Percentiles rank a stretch among this genome's conserved stretches.
Evolutionary conservation across 2,329 filamentous ascomycete species (phyloP).

Genomic region (Fusarium fracticaudum): DNA sequence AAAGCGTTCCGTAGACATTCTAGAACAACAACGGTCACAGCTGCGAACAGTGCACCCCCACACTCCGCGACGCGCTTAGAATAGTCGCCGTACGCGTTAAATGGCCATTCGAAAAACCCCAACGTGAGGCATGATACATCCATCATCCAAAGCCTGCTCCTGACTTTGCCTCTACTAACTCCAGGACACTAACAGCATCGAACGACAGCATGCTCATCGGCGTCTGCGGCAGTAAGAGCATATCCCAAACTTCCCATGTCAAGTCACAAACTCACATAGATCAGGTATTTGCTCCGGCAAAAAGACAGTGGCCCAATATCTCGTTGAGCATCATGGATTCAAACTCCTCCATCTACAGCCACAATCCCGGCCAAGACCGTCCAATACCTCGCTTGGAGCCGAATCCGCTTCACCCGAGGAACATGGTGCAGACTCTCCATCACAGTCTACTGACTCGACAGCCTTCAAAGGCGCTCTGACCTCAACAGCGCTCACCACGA

Average conservation of each 20-base stretch:
- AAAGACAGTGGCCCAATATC: slow-evolving; percentile 86
- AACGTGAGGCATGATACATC: neutral
- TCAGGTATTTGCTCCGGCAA: slow-evolving; percentile 94
- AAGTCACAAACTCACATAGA: slow-evolving; percentile 16
- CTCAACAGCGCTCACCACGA: slow-evolving; percentile 42
- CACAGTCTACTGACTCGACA: slow-evolving; percentile 15
- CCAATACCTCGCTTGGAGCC: slow-evolving; percentile 8
- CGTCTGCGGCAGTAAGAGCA: slow-evolving; percentile 72
- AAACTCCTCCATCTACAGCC: slow-evolving; percentile 70
- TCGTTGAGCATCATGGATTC: slow-evolving; percentile 86
- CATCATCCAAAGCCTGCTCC: neutral
- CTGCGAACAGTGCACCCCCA: slow-evolving; percentile 25
- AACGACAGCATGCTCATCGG: slow-evolving; percentile 73
- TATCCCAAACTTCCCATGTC: neutral
- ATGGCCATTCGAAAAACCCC: slow-evolving; percentile 10
- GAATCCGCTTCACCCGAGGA: slow-evolving; percentile 18
- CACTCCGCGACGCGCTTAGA: slow-evolving; percentile 33
- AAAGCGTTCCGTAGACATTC: slow-evolving; percentile 19
- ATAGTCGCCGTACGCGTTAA: slow-evolving; percentile 31
- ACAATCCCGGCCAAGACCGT: slow-evolving; percentile 9
- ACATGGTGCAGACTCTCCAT: slow-evolving; percentile 9
- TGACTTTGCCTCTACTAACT: neutral
- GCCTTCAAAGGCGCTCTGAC: slow-evolving; percentile 39
- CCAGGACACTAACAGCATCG: neutral
- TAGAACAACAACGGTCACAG: slow-evolving; percentile 13